phyloP scores from a whole-genome alignment of 805 yeast species.

The Torulaspora maleeae region DNA sequence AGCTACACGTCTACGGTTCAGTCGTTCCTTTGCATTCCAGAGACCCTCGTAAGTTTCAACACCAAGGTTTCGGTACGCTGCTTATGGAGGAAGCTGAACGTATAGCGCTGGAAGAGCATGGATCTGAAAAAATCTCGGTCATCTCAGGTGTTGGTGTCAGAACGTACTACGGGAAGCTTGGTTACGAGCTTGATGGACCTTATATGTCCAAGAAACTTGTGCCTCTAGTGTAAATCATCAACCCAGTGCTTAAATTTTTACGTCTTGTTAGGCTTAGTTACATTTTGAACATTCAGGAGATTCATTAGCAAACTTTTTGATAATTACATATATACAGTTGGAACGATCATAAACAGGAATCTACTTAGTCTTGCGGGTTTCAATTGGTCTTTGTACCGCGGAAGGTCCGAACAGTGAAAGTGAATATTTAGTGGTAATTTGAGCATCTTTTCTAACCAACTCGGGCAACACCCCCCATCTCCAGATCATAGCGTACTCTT shows the following conservation, averaged over 20 bases:
- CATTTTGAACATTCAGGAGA: not conserved
- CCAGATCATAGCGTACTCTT: constrained; percentile 55
- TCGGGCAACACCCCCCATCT: constrained; percentile 56
- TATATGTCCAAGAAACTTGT: constrained; percentile 73
- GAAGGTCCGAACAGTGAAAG: constrained; percentile 12
- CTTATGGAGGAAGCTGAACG: constrained; percentile 98
- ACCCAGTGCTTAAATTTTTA: not conserved
- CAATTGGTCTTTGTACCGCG: not conserved
- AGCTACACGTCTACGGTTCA: constrained; percentile 93
- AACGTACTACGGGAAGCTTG: constrained; percentile 88
- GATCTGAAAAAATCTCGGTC: constrained; percentile 84
- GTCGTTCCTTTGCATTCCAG: constrained; percentile 95
- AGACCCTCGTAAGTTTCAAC: constrained; percentile 97
- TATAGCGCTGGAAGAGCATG: constrained; percentile 92
- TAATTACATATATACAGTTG: constrained; percentile 1
- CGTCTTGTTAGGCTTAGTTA: not conserved
- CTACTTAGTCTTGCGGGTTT: constrained; percentile 8
- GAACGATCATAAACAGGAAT: not conserved
- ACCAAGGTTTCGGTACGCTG: constrained; percentile 96
- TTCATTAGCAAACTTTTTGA: not conserved
- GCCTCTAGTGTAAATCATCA: not conserved
- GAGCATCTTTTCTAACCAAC: constrained; percentile 28
- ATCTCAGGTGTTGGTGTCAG: constrained; percentile 97
- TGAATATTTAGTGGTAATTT: constrained; percentile 28
- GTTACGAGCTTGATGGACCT: constrained; percentile 92